Evolutionary conservation across 2,329 filamentous ascomycete genomes (phyloP).

Genomic region (Penicillium sp.): DNA sequence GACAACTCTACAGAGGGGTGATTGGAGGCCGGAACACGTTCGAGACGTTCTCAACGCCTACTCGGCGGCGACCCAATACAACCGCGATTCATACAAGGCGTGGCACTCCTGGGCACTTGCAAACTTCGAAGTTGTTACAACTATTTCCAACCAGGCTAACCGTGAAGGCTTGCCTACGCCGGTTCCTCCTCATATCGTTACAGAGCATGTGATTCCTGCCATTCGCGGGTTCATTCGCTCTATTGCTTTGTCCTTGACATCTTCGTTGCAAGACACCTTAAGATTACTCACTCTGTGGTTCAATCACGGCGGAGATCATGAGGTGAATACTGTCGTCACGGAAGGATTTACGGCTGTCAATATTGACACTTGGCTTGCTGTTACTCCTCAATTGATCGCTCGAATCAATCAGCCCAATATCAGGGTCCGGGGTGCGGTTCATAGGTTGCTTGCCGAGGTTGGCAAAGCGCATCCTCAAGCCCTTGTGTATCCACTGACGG

Average conservation of each 20-base stretch:
- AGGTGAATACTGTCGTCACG: slow-evolving; percentile 83
- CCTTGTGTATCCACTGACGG: slow-evolving; percentile 92
- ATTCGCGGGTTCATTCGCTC: slow-evolving; percentile 97
- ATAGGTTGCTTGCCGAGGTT: slow-evolving; percentile 87
- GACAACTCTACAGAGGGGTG: slow-evolving; percentile 75
- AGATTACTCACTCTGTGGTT: slow-evolving; percentile 95
- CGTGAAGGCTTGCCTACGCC: slow-evolving; percentile 49
- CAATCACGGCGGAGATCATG: slow-evolving; percentile 79
- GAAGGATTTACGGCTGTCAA: slow-evolving; percentile 90
- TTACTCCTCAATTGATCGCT: slow-evolving; percentile 95
- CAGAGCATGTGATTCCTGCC: slow-evolving; percentile 89
- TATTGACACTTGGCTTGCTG: slow-evolving; percentile 97
- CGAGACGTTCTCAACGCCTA: slow-evolving; percentile 90
- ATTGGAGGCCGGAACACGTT: slow-evolving; percentile 84
- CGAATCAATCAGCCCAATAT: slow-evolving; percentile 94
- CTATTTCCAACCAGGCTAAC: slow-evolving; percentile 66
- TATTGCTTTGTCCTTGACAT: slow-evolving; percentile 85
- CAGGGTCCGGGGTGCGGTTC: slow-evolving; percentile 83
- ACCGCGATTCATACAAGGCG: slow-evolving; percentile 95
- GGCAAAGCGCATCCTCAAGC: slow-evolving; percentile 94
- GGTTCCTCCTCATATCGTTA: slow-evolving; percentile 66
- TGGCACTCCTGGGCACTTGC: slow-evolving; percentile 99
- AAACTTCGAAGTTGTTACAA: slow-evolving; percentile 97
- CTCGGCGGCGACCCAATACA: slow-evolving; percentile 86
- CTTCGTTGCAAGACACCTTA: slow-evolving; percentile 92